Evolutionary conservation across 129 eudicot species (phyloP).

Genomic region (Apium graveolens): DNA sequence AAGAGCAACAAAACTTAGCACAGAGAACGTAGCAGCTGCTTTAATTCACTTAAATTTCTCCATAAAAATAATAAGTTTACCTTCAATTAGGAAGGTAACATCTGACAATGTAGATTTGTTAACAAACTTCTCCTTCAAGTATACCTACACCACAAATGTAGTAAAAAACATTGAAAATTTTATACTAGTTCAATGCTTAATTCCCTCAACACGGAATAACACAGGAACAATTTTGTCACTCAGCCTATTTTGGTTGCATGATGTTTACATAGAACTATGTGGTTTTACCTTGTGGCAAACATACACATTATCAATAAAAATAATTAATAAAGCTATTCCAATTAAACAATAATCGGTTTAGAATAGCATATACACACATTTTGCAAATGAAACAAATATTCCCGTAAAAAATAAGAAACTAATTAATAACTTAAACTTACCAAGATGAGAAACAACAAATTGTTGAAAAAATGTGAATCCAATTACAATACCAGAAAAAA

Average conservation of each 20-base stretch:
- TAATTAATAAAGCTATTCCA: neutral
- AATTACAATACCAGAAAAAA: neutral
- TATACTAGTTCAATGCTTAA: neutral
- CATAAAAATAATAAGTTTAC: slow-evolving; percentile 19
- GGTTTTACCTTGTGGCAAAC: neutral
- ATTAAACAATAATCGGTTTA: neutral
- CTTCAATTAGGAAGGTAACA: slow-evolving; percentile 83
- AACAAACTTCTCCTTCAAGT: slow-evolving; percentile 83
- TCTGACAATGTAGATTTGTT: slow-evolving; percentile 83
- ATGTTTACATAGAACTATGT: neutral
- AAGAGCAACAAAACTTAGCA: neutral
- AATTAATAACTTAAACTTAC: neutral
- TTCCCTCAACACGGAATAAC: neutral
- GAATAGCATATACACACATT: neutral
- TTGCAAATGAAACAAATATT: neutral
- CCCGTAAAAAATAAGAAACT: neutral
- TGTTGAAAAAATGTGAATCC: neutral
- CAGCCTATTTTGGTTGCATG: neutral
- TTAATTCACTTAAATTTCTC: neutral
- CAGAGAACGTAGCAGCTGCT: neutral
- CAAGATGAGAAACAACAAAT: neutral
- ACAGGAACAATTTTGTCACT: neutral
- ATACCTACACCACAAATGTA: slow-evolving; percentile 52
- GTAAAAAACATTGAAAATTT: neutral
- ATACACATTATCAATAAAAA: neutral